Evolutionary conservation across 306 rosid genomes (phyloP), one percentile per base, ranked within the genome.

Genomic region (Comarum palustre): DNA sequence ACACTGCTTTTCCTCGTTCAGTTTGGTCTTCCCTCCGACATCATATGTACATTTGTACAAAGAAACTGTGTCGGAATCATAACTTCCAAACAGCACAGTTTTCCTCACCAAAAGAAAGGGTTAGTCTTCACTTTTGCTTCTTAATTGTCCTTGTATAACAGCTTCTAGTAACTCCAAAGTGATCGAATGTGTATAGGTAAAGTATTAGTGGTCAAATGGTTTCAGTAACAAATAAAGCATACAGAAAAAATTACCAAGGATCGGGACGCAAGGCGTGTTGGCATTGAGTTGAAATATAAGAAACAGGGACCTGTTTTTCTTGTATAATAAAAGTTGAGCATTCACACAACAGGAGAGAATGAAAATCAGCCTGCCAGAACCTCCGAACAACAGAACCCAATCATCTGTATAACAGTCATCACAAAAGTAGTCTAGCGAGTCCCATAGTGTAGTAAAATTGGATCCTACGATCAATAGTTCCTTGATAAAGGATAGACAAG

Each of bases 391-490:
- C 32, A 48, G 79, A 77, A 78, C 74, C 61, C 71, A 75, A 73
- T 72, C 72, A 84, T 74, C 68, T 38, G 81, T 79, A 74, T 73
- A 59, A 62, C 60, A 68, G 74, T 68, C 24, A 54, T 76, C 79
- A 79, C 78, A 55, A 71, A 75, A 66, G 47, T 38, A 75, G 71
- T 65, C 81, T 74, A 76, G 41, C 8, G 72, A 79, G 77, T 70
- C 75, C 82, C 38, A 34, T 34, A 34, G 82, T 81, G 67, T 73
- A 62, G 72, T 74, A 75, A 69, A 72, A 75, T 69, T 71, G 34
- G 81, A 78, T 78, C 85, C 79, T 81, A 72, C 14, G 69, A 72
- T 60, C 70, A 79, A 70, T 80, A 82, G 79, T 76, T 85, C 84
- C 77, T 71, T 67, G 47, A 77, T 72, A 70, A 63, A 75, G 73